phyloP scores from a whole-genome alignment of 805 yeast species.

The Spencermartinsiella europaea region DNA sequence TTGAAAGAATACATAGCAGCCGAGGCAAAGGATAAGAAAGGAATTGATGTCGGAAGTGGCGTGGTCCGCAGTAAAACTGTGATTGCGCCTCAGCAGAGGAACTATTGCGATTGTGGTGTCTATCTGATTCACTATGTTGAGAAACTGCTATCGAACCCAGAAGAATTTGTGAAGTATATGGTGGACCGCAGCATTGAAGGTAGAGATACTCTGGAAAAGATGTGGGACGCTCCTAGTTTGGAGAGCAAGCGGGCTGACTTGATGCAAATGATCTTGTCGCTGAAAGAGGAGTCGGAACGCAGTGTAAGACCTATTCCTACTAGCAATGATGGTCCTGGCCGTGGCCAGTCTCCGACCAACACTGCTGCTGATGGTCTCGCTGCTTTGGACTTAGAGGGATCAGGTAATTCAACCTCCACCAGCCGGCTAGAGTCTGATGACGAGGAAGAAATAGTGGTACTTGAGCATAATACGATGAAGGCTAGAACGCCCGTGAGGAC shows the following conservation, averaged over 20 bases:
- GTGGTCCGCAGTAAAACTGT: slow-evolving; percentile 47
- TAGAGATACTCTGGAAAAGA: slow-evolving; percentile 3
- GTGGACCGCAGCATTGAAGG: slow-evolving; percentile 7
- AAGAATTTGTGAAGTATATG: slow-evolving; percentile 19
- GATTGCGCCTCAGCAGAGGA: slow-evolving; percentile 75
- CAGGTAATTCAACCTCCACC: background rate
- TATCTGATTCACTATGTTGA: slow-evolving; percentile 62
- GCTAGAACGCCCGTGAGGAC: background rate
- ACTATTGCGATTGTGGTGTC: slow-evolving; percentile 91
- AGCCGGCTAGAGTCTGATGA: background rate
- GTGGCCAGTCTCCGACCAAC: background rate
- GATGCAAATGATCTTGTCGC: background rate
- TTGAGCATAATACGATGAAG: background rate
- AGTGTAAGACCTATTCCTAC: background rate
- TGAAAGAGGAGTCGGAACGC: background rate
- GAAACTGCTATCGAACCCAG: slow-evolving; percentile 27
- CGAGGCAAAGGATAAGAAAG: slow-evolving; percentile 64
- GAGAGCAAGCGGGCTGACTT: slow-evolving; percentile 1
- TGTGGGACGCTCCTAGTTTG: slow-evolving; percentile 1
- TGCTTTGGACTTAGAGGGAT: background rate
- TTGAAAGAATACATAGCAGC: slow-evolving; percentile 55
- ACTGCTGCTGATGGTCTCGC: background rate
- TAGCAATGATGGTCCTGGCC: background rate
- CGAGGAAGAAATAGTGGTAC: background rate
- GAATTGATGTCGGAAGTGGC: slow-evolving; percentile 40